phyloP scores from a whole-genome alignment of 2,329 filamentous ascomycete genomes.

The Hypoxylon sp. region DNA sequence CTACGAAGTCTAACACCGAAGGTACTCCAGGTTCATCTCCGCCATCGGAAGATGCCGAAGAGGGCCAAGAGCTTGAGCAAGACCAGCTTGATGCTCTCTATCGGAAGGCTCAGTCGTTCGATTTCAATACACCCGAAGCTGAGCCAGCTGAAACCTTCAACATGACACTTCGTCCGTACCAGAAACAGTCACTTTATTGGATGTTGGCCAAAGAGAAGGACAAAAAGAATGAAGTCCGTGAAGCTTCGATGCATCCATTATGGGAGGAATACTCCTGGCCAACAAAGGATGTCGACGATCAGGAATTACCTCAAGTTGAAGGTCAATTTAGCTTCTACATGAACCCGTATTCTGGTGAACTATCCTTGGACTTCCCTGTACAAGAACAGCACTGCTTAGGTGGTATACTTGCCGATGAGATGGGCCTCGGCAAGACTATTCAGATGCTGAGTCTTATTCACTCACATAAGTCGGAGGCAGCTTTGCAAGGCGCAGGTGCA shows the following conservation, averaged over 20 bases:
- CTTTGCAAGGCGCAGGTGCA: constrained; percentile 56
- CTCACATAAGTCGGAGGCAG: constrained; percentile 77
- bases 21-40: constrained; percentile 65
- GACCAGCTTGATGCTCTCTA: constrained; percentile 95
- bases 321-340: constrained; percentile 87
- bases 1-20: constrained; percentile 56
- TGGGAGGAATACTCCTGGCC: constrained; percentile 99
- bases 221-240: constrained; percentile 74
- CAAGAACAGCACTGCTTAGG: constrained; percentile 97
- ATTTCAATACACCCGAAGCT: constrained; percentile 90
- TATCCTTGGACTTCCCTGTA: constrained; percentile 90
- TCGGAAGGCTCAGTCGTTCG: constrained; percentile 95
- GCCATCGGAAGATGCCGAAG: constrained; percentile 78
- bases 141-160: constrained; percentile 86
- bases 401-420: constrained; percentile 94
- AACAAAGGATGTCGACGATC: constrained; percentile 86
- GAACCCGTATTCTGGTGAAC: constrained; percentile 95
- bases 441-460: constrained; percentile 97
- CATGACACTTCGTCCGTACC: constrained; percentile 89
- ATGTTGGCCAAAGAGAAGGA: constrained; percentile 95
- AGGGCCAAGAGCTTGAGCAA: constrained; percentile 92
- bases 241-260: constrained; percentile 92
- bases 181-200: constrained; percentile 96
- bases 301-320: constrained; percentile 75
- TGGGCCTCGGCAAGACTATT: constrained; percentile 98